A percentile compares a stretch with the other conserved stretches of the same genome.
These are phyloP conservation scores for Scytalidium lignicola DNA, from an alignment of 2,329 filamentous ascomycete genomes.

Conservation along the genomic window DNA sequence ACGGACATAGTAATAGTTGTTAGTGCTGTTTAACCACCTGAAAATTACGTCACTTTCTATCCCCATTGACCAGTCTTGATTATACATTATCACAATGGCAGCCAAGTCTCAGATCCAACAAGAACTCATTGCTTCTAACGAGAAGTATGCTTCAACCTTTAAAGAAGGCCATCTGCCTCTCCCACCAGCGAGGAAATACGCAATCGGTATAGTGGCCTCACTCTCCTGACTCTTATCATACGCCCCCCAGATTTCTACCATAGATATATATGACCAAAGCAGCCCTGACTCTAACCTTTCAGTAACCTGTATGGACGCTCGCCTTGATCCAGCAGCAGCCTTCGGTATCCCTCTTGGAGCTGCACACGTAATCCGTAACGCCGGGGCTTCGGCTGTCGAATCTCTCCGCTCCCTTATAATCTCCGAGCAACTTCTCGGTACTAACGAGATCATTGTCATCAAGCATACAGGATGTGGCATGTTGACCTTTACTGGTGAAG, in stretches of 20 bases:
- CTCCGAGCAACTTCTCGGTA: conserved; percentile 73
- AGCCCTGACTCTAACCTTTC: neutral
- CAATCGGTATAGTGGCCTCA: conserved; percentile 47
- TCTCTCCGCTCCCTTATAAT: conserved; percentile 71
- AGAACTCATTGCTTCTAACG: conserved; percentile 53
- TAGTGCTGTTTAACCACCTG: too few species aligned
- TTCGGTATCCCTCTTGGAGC: conserved; percentile 70
- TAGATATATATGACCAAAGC: neutral
- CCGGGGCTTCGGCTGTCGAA: conserved; percentile 61
- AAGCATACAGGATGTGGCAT: conserved; percentile 62
- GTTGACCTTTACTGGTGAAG: conserved; percentile 60
- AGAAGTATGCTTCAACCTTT: conserved; percentile 53
- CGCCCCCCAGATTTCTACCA: conserved; percentile 9
- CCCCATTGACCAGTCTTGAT: too few species aligned
- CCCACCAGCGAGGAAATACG: conserved; percentile 65
- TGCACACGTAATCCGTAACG: conserved; percentile 75
- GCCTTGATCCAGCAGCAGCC: conserved; percentile 61
- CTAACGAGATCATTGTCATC: conserved; percentile 59
- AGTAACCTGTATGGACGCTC: conserved; percentile 81
- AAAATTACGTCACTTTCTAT: too few species aligned
- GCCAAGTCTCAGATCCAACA: conserved; percentile 39
- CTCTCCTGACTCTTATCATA: too few species aligned
- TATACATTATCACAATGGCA: neutral
- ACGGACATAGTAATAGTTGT: neutral
- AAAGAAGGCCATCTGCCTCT: conserved; percentile 61